Percentiles rank a stretch among this genome's conserved stretches.
Evolutionary conservation across 2,329 filamentous ascomycete genomes (phyloP).

Genomic region (Ascochyta koolunga): DNA sequence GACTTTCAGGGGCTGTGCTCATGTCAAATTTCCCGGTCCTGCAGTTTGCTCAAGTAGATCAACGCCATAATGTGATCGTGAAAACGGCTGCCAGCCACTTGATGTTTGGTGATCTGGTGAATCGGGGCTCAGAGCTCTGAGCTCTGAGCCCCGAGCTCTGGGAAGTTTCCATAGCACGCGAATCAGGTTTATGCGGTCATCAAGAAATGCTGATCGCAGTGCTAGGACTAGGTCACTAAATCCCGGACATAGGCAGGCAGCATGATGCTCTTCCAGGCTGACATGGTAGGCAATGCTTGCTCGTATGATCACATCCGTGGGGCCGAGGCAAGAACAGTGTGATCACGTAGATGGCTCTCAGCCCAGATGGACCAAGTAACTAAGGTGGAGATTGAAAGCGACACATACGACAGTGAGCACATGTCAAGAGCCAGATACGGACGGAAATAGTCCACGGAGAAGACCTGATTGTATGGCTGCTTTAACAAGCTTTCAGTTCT

Average conservation of each 20-base stretch:
- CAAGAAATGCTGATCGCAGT: slow-evolving; percentile 6
- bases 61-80: slow-evolving; percentile 1
- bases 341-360: background rate
- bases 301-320: slow-evolving; percentile 26
- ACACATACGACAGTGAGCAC: background rate
- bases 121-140: too few relatives aligned
- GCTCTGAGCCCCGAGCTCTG: background rate
- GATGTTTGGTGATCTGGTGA: background rate
- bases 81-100: background rate
- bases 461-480: background rate
- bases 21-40: slow-evolving; percentile 7
- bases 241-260: background rate
- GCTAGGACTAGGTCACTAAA: background rate
- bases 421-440: background rate
- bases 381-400: background rate
- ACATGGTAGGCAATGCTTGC: slow-evolving; percentile 17
- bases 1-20: slow-evolving; percentile 13
- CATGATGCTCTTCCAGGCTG: background rate
- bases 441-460: background rate
- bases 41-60: slow-evolving; percentile 9
- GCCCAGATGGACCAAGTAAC: background rate
- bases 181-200: slow-evolving; percentile 25
- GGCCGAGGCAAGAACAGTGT: slow-evolving; percentile 13
- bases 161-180: slow-evolving; percentile 10
- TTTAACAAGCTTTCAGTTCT: background rate